Evolutionary conservation across 345 rosid genomes (phyloP), one percentile per base, ranked within the genome.

Genomic region (Eucalyptus marginata): DNA sequence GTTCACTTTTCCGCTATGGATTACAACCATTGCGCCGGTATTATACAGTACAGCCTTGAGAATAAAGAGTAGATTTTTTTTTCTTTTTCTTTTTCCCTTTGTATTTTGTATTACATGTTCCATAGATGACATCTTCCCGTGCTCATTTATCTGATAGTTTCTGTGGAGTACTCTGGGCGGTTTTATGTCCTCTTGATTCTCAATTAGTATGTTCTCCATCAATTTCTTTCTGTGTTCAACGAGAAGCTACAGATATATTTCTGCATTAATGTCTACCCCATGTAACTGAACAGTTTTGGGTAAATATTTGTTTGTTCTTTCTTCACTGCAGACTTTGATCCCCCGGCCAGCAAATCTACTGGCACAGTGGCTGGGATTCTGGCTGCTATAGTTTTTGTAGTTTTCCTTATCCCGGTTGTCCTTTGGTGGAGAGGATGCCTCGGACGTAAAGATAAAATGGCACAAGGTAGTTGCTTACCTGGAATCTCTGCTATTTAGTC

Each of bases 371-470:
- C 20, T 33, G 88, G 88, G 86, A 87, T 83, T 66, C 90, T 88
- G 46, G 90, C 85, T 68, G 89, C 76, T 31, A 80, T 58, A 79
- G 76, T 50, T n/a, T 64, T 59, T 52, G 86, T 83, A 52, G 33
- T 90, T 47, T 13, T 90, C 31, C 90, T 89, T 27, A 52, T 88
- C 16, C 10, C 24, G 13, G 87, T 89, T 29, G n/a, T 71, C 47
- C 87, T 90, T 52, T 71, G 91, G 93, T 87, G 90, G 89, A 87
- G 47, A 79, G 71, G 89, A 25, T 88, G 62, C 40, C 62, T 64
- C 5, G 85, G 90, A n/a, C 62, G 25, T 12, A 43, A 86, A 49
- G 51, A 62, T 25, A 36, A 79, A 25, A 22, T 49, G 54, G 49
- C 49, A 17, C 10, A 66, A 86, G 90, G 90, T 89, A 86, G 29